Base-by-base conservation (phyloP, 495 filamentous ascomycete species). In the Bombardia bombarda region DNA sequence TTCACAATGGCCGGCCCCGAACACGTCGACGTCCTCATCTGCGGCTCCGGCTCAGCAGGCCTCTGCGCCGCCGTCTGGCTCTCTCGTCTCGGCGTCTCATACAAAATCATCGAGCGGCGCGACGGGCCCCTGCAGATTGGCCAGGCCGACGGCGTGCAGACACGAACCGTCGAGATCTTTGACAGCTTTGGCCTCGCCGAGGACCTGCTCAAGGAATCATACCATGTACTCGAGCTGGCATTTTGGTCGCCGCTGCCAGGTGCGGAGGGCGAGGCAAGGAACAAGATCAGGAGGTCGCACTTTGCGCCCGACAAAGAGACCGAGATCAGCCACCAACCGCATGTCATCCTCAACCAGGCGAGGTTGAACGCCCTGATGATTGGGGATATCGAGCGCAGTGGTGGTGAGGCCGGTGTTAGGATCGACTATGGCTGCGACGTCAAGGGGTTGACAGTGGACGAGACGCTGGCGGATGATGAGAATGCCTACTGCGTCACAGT, bases 101-200 rank as follows among this genome's bases (percentile, higher is more conserved):
- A 72, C 65, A 77, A 69, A 47, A 73, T 88, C 43, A 60, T 87
- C 8, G 84, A 88, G 48, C 67, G 70, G 0, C 74, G 79, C 3
- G 49, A 58, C 7, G 82, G 79, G 0, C 79, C 77, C 1, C 69
- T 88, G 43, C 49, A 68, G 38, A 69, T 74, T 26, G 86, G 86
- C n/a, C 83, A 90, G 54, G 86, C 86, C 1, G 86, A 90, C 40
- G 86, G 86, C 0, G 73, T 89, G 9, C 86, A 92, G 61, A 81
- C 79, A 45, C 82, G 86, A 1, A 86, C 85, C 1, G 76, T 88
- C 8, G 86, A 92, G 55, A 80, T 93, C 32, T 83, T 88, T 39
- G 83, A 92, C 48, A 82, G 77, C 24, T 87, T 90, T 34, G 83
- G 84, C 0, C 62, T 90, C 10, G 70, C 74, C 0, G 84, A 88